Conservation (phyloP, 805 yeast genomes). For the Kuraishia floccosa region DNA sequence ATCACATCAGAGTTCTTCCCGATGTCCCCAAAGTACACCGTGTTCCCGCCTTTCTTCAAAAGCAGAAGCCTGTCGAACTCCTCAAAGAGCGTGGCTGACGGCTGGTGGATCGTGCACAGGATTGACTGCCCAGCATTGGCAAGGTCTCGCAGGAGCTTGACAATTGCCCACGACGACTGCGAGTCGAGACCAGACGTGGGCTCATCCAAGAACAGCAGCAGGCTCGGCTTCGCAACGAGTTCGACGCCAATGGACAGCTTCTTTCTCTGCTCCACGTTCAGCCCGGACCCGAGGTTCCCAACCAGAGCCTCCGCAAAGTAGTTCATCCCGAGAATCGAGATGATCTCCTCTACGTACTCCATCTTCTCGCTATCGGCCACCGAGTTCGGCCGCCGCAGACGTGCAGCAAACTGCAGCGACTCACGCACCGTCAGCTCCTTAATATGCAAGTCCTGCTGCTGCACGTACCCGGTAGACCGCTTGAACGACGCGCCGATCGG, state of each 20-base stretch:
- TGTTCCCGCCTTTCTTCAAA: constrained; percentile 38
- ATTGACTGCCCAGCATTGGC: constrained; percentile 47
- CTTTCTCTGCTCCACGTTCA: constrained; percentile 45
- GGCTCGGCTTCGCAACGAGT: constrained; percentile 40
- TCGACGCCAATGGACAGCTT: constrained; percentile 45
- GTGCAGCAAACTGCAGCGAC: constrained; percentile 29
- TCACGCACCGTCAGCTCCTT: constrained; percentile 37
- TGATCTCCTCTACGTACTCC: constrained; percentile 30
- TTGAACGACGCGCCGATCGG: constrained; percentile 27
- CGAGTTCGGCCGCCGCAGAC: constrained; percentile 23
- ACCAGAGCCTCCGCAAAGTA: constrained; percentile 41
- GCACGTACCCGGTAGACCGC: constrained; percentile 38
- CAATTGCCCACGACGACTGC: constrained; percentile 48
- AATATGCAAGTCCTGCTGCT: constrained; percentile 39
- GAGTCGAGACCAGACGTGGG: constrained; percentile 54
- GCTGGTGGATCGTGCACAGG: constrained; percentile 45
- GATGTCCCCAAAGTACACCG: constrained; percentile 44
- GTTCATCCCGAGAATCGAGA: constrained; percentile 29
- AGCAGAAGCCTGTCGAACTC: constrained; percentile 30
- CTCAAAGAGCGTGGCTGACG: constrained; percentile 32
- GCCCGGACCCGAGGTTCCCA: constrained; percentile 33
- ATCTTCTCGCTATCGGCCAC: constrained; percentile 25
- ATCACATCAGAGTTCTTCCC: constrained; percentile 30
- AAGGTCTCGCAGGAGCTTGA: constrained; percentile 34
- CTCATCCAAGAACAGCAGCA: constrained; percentile 44